A percentile compares a stretch with the other conserved stretches of the same genome.
Evolutionary conservation across 1,139 yeast genomes (phyloP).

Genomic region (Arxiozyma heterogenica): DNA sequence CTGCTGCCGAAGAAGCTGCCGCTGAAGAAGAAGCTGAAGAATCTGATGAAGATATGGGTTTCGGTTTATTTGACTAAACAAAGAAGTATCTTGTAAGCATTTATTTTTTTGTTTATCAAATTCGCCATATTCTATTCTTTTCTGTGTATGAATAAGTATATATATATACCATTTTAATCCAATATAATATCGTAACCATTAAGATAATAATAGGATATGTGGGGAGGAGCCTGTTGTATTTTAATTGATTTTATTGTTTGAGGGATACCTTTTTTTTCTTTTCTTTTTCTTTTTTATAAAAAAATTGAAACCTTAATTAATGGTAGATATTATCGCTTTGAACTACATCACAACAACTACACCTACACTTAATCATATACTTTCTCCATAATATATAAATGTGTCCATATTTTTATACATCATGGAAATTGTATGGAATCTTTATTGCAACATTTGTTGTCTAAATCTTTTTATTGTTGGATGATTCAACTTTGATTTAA

Average conservation of each 20-base stretch:
- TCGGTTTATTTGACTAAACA: constrained; percentile 57
- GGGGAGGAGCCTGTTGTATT: not conserved
- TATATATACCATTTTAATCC: not conserved
- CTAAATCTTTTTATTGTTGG: not conserved
- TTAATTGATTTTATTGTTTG: no score
- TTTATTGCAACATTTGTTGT: not conserved
- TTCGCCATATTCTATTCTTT: constrained; percentile 6
- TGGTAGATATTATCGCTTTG: no score
- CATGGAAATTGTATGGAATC: not conserved
- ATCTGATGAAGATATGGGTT: constrained; percentile 81
- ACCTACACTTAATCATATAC: no score
- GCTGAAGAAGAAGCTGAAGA: constrained; percentile 43
- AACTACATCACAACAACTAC: no score
- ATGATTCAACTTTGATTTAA: not conserved
- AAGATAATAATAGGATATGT: not conserved
- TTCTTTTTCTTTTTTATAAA: no score
- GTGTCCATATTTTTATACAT: no score
- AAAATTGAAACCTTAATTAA: not conserved
- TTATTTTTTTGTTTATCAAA: constrained; percentile 2
- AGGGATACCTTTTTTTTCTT: not conserved
- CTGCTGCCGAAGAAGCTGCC: constrained; percentile 47
- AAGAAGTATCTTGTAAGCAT: not conserved
- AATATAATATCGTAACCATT: not conserved
- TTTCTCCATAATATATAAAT: no score
- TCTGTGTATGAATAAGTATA: constrained; percentile 3